These are phyloP conservation scores for Peronosclerospora sorghi DNA, from an alignment of 352 stramenopile species.

Conservation along the genomic window DNA sequence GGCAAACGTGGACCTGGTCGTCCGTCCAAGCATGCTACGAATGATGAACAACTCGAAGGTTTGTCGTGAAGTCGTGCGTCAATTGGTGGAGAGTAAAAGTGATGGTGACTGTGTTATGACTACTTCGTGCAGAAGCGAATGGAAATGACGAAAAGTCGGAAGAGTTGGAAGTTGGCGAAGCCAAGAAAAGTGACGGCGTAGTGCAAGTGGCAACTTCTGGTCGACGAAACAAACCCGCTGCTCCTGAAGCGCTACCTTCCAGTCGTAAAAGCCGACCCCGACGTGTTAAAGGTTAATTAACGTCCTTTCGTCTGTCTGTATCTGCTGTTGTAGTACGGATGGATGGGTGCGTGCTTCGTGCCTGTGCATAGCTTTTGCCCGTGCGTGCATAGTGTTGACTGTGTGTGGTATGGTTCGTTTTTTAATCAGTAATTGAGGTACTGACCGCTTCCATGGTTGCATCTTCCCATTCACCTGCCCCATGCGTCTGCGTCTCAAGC, in stretches of 20 bases:
- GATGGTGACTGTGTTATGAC: conserved; percentile 2
- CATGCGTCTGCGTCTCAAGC: conserved; percentile 9
- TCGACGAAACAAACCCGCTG: conserved; percentile 23
- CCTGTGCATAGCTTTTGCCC: conserved; percentile 25
- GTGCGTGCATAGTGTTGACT: conserved; percentile 38
- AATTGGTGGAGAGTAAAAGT: background rate
- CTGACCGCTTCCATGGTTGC: conserved; percentile 34
- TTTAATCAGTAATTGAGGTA: conserved; percentile 56
- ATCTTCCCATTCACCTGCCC: conserved; percentile 15
- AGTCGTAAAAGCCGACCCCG: conserved; percentile 28
- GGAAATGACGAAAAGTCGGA: conserved; percentile 33
- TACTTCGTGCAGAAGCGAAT: conserved; percentile 11
- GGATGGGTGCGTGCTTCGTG: conserved; percentile 22
- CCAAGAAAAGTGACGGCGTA: conserved; percentile 19
- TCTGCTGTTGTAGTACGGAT: conserved; percentile 21
- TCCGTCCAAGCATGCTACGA: conserved; percentile 8
- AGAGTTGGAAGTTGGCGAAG: conserved; percentile 18
- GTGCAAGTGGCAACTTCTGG: conserved; percentile 8
- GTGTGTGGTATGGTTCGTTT: conserved; percentile 31
- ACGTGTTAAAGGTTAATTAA: conserved; percentile 62
- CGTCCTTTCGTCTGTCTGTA: conserved; percentile 20
- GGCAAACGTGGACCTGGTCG: conserved; percentile 12
- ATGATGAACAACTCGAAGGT: conserved; percentile 17
- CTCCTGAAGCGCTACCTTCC: conserved; percentile 7
- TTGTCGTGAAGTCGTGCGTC: conserved; percentile 1